Conservation (phyloP, 2,329 filamentous ascomycete genomes). For the Chalaropsis thielavioides region DNA sequence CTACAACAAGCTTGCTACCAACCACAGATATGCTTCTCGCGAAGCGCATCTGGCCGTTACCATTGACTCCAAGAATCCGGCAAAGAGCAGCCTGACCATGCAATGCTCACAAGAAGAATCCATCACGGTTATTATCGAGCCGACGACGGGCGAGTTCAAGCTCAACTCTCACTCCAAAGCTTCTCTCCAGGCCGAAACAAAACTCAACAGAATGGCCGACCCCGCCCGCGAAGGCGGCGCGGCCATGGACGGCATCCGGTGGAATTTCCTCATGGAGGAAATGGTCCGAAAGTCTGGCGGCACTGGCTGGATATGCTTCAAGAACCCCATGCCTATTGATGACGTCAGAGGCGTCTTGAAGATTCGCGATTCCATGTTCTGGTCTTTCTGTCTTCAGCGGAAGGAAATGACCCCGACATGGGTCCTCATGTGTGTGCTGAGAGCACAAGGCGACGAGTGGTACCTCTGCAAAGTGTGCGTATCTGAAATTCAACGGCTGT, state of each 20-base stretch:
- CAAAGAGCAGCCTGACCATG: slow-evolving; percentile 51
- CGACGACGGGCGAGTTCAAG: slow-evolving; percentile 61
- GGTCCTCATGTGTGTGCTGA: slow-evolving; percentile 57
- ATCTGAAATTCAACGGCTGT: background rate
- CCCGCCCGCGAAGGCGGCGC: slow-evolving; percentile 42
- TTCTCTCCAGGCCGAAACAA: slow-evolving; percentile 44
- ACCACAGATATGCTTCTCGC: slow-evolving; percentile 46
- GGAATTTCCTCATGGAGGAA: slow-evolving; percentile 45
- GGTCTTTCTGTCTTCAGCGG: slow-evolving; percentile 54
- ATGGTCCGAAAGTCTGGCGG: slow-evolving; percentile 45
- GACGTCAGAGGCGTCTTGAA: slow-evolving; percentile 47
- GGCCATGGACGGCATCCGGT: slow-evolving; percentile 48
- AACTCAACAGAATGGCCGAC: slow-evolving; percentile 46
- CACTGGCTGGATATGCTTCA: slow-evolving; percentile 47
- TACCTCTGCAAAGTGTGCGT: slow-evolving; percentile 55
- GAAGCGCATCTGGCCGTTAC: slow-evolving; percentile 44
- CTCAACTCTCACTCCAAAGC: slow-evolving; percentile 50
- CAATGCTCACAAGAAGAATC: slow-evolving; percentile 34
- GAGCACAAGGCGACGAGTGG: slow-evolving; percentile 62
- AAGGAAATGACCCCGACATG: slow-evolving; percentile 58
- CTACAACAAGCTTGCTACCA: slow-evolving; percentile 42
- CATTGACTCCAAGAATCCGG: slow-evolving; percentile 46
- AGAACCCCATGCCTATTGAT: slow-evolving; percentile 36
- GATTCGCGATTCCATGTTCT: slow-evolving; percentile 44
- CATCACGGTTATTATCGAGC: slow-evolving; percentile 48